Evolutionary conservation across 176 grass and related monocot genomes (phyloP).

Genomic region (Avena sativa): DNA sequence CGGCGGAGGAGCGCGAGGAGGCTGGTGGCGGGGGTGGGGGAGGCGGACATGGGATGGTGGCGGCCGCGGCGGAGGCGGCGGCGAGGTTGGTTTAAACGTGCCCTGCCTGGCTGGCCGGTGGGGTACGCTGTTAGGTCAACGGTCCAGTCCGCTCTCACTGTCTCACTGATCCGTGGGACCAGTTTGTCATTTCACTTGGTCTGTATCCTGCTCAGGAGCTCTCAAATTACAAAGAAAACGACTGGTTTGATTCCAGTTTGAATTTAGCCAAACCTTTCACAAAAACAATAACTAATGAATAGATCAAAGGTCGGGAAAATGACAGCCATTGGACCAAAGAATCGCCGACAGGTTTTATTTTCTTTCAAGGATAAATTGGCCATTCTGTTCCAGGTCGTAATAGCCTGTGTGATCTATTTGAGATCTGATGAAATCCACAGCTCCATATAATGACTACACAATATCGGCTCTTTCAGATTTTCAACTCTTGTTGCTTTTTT

Average conservation of each 20-base stretch:
- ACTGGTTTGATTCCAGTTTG: background rate
- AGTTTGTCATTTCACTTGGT: background rate
- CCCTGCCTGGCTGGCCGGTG: conserved; percentile 16
- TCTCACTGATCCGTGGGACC: conserved; percentile 29
- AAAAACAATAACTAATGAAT: background rate
- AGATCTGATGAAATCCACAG: background rate
- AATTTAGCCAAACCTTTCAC: background rate
- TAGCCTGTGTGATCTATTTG: background rate
- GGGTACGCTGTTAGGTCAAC: conserved; percentile 27
- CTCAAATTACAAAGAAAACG: background rate
- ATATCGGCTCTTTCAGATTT: background rate
- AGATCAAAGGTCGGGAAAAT: background rate
- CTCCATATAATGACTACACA: background rate
- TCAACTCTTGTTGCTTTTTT: background rate
- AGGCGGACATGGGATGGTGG: conserved; percentile 61
- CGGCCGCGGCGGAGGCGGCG: conserved; percentile 35
- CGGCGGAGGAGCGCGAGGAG: conserved; percentile 60
- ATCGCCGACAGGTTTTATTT: background rate
- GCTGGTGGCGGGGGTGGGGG: conserved; percentile 53
- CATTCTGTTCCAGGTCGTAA: background rate
- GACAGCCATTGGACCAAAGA: background rate
- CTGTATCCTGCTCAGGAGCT: background rate
- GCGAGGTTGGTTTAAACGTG: conserved; percentile 49
- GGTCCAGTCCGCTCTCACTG: conserved; percentile 9
- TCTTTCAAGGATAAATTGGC: background rate